Conservation (phyloP, 1,284 basidiomycete species). For the Paramarasmius palmivorus region DNA sequence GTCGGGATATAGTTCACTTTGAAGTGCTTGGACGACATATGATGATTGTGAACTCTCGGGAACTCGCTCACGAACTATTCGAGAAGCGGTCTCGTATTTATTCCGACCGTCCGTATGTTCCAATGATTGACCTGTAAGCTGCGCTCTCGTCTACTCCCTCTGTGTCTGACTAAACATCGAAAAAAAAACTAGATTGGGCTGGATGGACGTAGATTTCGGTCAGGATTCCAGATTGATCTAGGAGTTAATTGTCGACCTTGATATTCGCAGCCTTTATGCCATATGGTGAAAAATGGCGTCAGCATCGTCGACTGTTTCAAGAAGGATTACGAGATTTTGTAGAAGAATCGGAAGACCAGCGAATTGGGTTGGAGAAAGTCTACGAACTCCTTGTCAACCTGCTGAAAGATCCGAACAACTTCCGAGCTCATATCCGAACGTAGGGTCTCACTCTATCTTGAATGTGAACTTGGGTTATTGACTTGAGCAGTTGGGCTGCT, state of each 20-base stretch:
- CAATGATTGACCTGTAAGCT: constrained; percentile 35
- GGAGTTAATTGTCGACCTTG: not conserved
- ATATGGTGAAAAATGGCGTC: constrained; percentile 42
- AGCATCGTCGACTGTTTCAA: constrained; percentile 35
- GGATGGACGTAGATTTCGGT: not conserved
- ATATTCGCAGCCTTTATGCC: constrained; percentile 27
- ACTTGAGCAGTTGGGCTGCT: constrained; percentile 4
- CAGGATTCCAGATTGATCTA: not conserved
- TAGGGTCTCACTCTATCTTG: no score
- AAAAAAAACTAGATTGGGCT: not conserved
- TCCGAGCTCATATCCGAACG: constrained; percentile 24
- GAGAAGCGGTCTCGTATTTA: constrained; percentile 40
- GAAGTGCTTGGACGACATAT: constrained; percentile 30
- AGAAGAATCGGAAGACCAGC: constrained; percentile 23
- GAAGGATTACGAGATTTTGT: constrained; percentile 29
- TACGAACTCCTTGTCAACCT: not conserved
- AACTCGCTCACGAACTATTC: constrained; percentile 37
- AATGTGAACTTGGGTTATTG: no score
- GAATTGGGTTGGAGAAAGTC: constrained; percentile 30
- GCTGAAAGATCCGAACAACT: constrained; percentile 6
- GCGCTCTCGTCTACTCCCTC: not conserved
- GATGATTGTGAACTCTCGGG: constrained; percentile 38
- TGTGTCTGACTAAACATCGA: no score
- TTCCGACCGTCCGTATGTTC: constrained; percentile 32
- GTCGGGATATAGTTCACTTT: constrained; percentile 28